Conservation (phyloP, 208 protist species). For the Tritrichomonas musculus region DNA sequence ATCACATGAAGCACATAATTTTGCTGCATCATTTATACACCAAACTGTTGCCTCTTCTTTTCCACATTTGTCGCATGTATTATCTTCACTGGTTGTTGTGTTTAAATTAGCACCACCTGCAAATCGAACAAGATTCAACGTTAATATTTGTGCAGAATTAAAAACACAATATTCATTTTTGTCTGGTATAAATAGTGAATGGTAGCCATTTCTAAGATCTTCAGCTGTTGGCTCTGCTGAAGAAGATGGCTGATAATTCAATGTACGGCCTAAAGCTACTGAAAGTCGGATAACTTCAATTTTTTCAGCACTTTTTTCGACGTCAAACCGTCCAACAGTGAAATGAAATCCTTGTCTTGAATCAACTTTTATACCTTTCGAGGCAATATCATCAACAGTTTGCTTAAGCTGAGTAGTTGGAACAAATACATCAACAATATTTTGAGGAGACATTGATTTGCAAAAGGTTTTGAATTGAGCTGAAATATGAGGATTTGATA, state of each 20-base stretch:
- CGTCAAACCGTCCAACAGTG: neutral
- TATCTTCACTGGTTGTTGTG: neutral
- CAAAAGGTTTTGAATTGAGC: neutral
- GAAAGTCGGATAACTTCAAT: neutral
- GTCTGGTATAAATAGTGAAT: neutral
- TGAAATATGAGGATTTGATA: conserved; percentile 17
- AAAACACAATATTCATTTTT: neutral
- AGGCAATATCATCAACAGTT: neutral
- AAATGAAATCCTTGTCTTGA: neutral
- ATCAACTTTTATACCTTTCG: neutral
- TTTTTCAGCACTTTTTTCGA: neutral
- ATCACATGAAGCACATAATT: neutral
- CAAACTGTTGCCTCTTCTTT: neutral
- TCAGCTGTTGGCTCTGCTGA: neutral
- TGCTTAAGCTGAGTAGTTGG: neutral
- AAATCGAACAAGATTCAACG: neutral
- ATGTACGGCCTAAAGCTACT: neutral
- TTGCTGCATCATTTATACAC: conserved; percentile 1
- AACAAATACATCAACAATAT: conserved; percentile 14
- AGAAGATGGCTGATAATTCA: neutral
- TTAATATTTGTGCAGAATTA: conserved; percentile 5
- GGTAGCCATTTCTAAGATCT: neutral
- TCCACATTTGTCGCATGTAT: neutral
- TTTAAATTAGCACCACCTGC: neutral
- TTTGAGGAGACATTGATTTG: neutral